A percentile compares a stretch with the other conserved stretches of the same genome.
Evolutionary conservation across 331 rosid species (phyloP).

Genomic region (Pyrus hybrid): DNA sequence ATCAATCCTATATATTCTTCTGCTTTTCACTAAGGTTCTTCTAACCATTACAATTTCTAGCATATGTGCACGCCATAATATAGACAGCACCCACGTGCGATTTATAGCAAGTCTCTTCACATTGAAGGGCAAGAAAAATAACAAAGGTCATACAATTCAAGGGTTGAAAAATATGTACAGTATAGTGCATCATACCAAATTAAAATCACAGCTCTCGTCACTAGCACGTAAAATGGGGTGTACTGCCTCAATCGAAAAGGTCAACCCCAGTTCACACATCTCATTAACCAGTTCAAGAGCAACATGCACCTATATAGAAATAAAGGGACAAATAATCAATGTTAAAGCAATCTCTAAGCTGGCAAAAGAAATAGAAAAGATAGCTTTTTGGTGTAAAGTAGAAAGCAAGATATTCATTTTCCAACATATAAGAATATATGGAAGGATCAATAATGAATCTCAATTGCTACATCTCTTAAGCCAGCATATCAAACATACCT

Average conservation of each 20-base stretch:
- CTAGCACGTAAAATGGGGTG: constrained; percentile 43
- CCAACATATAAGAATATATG: background rate
- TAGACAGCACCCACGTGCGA: background rate
- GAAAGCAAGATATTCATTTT: constrained; percentile 1
- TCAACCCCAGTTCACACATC: constrained; percentile 57
- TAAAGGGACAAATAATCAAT: background rate
- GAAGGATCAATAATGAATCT: background rate
- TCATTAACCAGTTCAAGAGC: constrained; percentile 66
- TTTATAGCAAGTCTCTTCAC: background rate
- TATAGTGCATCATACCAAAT: constrained; percentile 41
- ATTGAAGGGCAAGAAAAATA: background rate
- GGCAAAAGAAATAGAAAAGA: constrained; percentile 1
- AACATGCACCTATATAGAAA: constrained; percentile 44
- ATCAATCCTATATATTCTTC: background rate
- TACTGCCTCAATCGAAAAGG: constrained; percentile 30
- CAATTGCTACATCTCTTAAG: background rate
- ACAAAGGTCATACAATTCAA: background rate
- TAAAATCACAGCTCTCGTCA: constrained; percentile 47
- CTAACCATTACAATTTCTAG: background rate
- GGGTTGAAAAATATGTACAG: background rate
- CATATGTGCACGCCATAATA: background rate
- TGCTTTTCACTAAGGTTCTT: background rate
- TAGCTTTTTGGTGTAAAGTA: background rate
- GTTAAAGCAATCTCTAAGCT: constrained; percentile 6
- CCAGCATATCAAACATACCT: constrained; percentile 41